A percentile compares a stretch with the other conserved stretches of the same genome.
These are phyloP conservation scores for Glarea lozoyensis DNA, from an alignment of 495 filamentous ascomycete genomes.

Conservation along the genomic window DNA sequence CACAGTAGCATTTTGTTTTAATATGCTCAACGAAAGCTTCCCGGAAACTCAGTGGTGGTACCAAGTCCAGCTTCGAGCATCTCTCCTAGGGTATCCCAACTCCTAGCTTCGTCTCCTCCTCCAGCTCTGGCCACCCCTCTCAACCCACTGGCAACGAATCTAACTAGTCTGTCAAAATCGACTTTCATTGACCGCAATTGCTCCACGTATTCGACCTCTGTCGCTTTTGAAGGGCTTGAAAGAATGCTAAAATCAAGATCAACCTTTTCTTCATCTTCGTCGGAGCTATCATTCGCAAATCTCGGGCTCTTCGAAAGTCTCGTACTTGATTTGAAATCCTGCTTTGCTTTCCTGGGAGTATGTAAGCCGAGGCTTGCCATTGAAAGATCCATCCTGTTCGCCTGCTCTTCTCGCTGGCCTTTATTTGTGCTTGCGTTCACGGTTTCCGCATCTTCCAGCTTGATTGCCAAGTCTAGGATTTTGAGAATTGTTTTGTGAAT, in stretches of 20 bases:
- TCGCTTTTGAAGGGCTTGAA: constrained; percentile 18
- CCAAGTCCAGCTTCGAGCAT: constrained; percentile 44
- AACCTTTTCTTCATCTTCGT: constrained; percentile 26
- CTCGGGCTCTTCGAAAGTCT: constrained; percentile 1
- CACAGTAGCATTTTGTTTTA: not conserved
- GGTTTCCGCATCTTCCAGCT: constrained; percentile 37
- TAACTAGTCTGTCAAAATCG: constrained; percentile 40
- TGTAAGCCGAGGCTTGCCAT: constrained; percentile 21
- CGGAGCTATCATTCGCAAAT: constrained; percentile 15
- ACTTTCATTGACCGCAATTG: constrained; percentile 32
- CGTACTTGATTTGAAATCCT: constrained; percentile 18
- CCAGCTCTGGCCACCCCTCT: constrained; percentile 51
- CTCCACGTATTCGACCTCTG: constrained; percentile 26
- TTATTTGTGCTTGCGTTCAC: constrained; percentile 21
- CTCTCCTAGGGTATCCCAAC: constrained; percentile 50
- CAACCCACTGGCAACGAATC: constrained; percentile 46
- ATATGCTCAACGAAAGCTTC: not conserved
- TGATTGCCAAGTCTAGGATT: constrained; percentile 48
- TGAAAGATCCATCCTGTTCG: constrained; percentile 21
- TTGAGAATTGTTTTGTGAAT: constrained; percentile 58
- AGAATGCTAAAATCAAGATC: constrained; percentile 31
- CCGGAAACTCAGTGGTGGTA: not conserved
- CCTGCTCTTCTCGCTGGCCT: constrained; percentile 26
- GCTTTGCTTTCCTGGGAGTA: constrained; percentile 27
- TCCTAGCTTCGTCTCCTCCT: constrained; percentile 33